Percentiles rank a stretch among this genome's conserved stretches.
phyloP scores from a whole-genome alignment of 805 yeast genomes.

The Lipomyces yamanashiensis region DNA sequence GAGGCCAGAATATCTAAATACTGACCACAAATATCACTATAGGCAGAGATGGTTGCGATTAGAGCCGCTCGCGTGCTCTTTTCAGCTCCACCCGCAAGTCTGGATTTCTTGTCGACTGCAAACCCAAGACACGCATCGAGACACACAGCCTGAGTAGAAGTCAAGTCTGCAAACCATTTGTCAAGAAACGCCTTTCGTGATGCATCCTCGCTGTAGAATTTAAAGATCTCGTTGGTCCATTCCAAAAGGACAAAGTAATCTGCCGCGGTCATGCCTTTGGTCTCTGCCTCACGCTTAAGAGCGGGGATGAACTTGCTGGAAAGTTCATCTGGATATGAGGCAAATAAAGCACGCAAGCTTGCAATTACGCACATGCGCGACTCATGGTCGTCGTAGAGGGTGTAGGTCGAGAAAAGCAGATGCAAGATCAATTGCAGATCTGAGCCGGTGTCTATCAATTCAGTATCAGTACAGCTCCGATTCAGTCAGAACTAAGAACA shows the following conservation, averaged over 20 bases:
- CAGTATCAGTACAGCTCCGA: slow-evolving; percentile 1
- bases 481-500: not conserved
- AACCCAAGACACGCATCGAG: slow-evolving; percentile 13
- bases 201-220: slow-evolving; percentile 2
- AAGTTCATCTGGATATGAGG: not conserved
- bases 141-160: slow-evolving; percentile 20
- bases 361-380: slow-evolving; percentile 33
- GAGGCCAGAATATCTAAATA: slow-evolving; percentile 29
- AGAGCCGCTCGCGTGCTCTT: slow-evolving; percentile 18
- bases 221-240: slow-evolving; percentile 33
- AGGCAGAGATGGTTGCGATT: slow-evolving; percentile 9
- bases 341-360: slow-evolving; percentile 22
- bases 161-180: slow-evolving; percentile 20
- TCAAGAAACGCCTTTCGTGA: not conserved
- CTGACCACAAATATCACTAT: slow-evolving; percentile 11
- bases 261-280: slow-evolving; percentile 31
- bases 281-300: slow-evolving; percentile 24
- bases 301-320: slow-evolving; percentile 19
- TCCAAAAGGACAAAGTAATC: slow-evolving; percentile 36
- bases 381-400: slow-evolving; percentile 35
- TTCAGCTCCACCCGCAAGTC: slow-evolving; percentile 29
- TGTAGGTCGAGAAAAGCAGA: slow-evolving; percentile 33
- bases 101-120: slow-evolving; percentile 15
- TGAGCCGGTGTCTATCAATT: slow-evolving; percentile 12
- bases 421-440: slow-evolving; percentile 26